Conservation (phyloP, 148 eudicot species). For the Rhododendron mucronatum region DNA sequence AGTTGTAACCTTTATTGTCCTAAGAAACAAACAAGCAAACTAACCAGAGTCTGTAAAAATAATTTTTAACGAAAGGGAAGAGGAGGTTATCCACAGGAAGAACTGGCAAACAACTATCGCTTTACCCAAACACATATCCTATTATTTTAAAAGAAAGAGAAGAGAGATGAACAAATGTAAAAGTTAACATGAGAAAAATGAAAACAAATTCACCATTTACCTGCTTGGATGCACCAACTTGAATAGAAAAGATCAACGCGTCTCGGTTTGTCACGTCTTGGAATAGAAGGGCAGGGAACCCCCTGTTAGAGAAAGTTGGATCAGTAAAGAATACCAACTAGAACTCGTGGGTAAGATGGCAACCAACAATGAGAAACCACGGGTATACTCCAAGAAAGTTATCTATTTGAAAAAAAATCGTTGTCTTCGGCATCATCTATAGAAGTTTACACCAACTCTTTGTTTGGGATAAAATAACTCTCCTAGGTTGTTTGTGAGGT, state of each 20-base stretch:
- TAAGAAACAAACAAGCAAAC: background rate
- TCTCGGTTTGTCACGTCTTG: constrained; percentile 72
- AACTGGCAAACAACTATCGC: background rate
- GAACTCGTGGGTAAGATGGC: background rate
- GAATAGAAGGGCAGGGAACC: constrained; percentile 59
- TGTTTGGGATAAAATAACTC: background rate
- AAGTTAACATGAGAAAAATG: background rate
- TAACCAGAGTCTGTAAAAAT: background rate
- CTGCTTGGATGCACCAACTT: constrained; percentile 93
- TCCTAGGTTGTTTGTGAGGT: background rate
- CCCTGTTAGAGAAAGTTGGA: constrained; percentile 43
- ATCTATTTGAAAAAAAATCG: background rate
- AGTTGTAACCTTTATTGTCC: background rate
- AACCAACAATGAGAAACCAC: background rate
- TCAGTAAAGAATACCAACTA: background rate
- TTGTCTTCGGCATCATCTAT: background rate
- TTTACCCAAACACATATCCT: background rate
- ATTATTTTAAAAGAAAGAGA: background rate
- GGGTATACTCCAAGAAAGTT: background rate
- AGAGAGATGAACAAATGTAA: background rate
- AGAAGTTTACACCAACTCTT: background rate
- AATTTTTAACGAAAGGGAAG: background rate
- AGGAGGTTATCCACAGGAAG: background rate
- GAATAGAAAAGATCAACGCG: constrained; percentile 93
- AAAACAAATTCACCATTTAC: constrained; percentile 27